A percentile compares a stretch with the other conserved stretches of the same genome.
Evolutionary conservation across 257 asterid species (phyloP).

Genomic region (Solanum peruvianum): DNA sequence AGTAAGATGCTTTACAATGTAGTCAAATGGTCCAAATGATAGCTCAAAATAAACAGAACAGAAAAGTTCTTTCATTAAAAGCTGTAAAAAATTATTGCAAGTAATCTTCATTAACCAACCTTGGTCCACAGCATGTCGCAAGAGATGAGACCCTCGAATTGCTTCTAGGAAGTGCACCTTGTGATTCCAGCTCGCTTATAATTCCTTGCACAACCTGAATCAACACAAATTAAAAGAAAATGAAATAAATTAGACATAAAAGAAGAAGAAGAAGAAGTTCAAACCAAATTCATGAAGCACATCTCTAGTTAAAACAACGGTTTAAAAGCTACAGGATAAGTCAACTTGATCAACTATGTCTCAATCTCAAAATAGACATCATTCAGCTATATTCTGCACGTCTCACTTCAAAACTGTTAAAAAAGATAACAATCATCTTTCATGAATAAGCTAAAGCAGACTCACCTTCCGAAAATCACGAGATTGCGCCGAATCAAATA

Average conservation of each 20-base stretch:
- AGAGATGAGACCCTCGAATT: conserved; percentile 99
- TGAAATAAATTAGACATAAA: neutral
- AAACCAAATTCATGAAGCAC: neutral
- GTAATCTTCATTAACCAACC: conserved; percentile 34
- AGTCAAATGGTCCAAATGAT: neutral
- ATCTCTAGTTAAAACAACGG: neutral
- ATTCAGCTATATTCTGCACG: neutral
- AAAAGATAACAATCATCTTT: neutral
- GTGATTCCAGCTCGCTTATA: conserved; percentile 94
- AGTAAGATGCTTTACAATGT: neutral
- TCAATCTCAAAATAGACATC: neutral
- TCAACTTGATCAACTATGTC: neutral
- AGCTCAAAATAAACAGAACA: neutral
- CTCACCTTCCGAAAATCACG: conserved; percentile 96
- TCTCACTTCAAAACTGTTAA: neutral
- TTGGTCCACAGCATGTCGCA: conserved; percentile 98
- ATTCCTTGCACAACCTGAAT: conserved; percentile 92
- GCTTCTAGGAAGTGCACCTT: conserved; percentile 99
- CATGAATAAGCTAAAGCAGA: neutral
- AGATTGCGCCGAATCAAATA: conserved; percentile 97
- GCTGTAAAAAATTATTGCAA: neutral
- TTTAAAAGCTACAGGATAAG: neutral
- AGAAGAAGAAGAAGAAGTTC: neutral
- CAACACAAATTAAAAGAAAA: neutral
- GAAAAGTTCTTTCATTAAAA: neutral